phyloP scores from a whole-genome alignment of 352 stramenopile species.

The Globisporangium okanoganense region DNA sequence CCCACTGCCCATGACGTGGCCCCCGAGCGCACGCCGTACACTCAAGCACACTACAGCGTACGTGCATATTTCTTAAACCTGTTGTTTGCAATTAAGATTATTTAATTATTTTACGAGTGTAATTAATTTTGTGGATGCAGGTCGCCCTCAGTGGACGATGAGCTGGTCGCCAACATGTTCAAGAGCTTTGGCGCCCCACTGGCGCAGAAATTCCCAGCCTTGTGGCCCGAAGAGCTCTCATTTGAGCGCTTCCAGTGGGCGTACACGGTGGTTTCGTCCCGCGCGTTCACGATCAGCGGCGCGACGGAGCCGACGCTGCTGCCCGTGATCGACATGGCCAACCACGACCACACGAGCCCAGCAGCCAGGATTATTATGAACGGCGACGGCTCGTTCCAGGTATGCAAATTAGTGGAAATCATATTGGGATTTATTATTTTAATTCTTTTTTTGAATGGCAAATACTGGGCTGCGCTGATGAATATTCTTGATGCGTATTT shows the following conservation, averaged over 20 bases:
- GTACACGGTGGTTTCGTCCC: conserved; percentile 65
- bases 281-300: conserved; percentile 40
- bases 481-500: background rate
- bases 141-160: conserved; percentile 44
- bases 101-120: background rate
- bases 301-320: conserved; percentile 51
- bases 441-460: background rate
- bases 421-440: background rate
- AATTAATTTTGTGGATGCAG: conserved; percentile 13
- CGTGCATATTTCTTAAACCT: background rate
- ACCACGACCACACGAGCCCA: conserved; percentile 43
- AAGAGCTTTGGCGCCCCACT: conserved; percentile 33
- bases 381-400: conserved; percentile 40
- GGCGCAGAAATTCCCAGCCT: conserved; percentile 24
- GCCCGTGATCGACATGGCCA: conserved; percentile 79
- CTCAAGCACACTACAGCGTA: conserved; percentile 56
- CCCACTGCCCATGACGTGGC: conserved; percentile 51
- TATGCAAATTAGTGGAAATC: too few species aligned
- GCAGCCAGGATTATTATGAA: conserved; percentile 46
- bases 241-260: conserved; percentile 59
- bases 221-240: conserved; percentile 39
- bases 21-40: conserved; percentile 16
- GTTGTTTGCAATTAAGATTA: background rate
- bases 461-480: too few species aligned
- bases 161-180: conserved; percentile 52